Evolutionary conservation across 371 early-diverging fungal species (phyloP).

Genomic region (Homolaphlyctis polyrhiza): DNA sequence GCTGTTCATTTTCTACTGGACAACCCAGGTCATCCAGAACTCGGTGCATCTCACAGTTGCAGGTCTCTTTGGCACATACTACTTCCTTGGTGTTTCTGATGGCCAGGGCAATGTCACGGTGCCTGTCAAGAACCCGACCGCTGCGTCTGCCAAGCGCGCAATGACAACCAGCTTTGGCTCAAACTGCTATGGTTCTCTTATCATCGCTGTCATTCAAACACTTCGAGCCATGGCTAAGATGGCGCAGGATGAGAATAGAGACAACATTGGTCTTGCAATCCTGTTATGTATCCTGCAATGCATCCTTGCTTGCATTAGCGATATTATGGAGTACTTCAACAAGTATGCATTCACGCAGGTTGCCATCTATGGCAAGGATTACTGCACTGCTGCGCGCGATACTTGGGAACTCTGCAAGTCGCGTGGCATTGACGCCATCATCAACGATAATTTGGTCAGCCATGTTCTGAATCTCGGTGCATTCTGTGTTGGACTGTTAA

Average conservation of each 20-base stretch:
- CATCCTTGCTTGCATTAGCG: slow-evolving; percentile 19
- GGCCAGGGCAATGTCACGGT: slow-evolving; percentile 18
- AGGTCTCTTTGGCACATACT: slow-evolving; percentile 51
- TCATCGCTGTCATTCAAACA: slow-evolving; percentile 83
- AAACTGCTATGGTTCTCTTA: slow-evolving; percentile 87
- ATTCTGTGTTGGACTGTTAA: slow-evolving; percentile 22
- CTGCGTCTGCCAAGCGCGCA: slow-evolving; percentile 69
- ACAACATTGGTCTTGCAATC: slow-evolving; percentile 17
- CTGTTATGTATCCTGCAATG: slow-evolving; percentile 25
- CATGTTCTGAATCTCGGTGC: slow-evolving; percentile 47
- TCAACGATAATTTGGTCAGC: slow-evolving; percentile 83
- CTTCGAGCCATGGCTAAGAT: slow-evolving; percentile 46
- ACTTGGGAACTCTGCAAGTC: slow-evolving; percentile 84
- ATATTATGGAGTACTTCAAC: slow-evolving; percentile 33
- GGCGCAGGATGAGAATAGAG: slow-evolving; percentile 15
- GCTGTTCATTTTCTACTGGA: slow-evolving; percentile 37
- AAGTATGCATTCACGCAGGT: slow-evolving; percentile 84
- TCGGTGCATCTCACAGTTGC: slow-evolving; percentile 38
- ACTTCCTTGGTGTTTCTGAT: slow-evolving; percentile 17
- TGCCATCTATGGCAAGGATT: slow-evolving; percentile 92
- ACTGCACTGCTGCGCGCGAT: slow-evolving; percentile 69
- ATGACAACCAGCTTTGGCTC: slow-evolving; percentile 89
- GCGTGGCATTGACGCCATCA: slow-evolving; percentile 80
- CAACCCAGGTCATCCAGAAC: slow-evolving; percentile 40
- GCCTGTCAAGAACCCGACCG: slow-evolving; percentile 56